Evolutionary conservation across 2,329 filamentous ascomycete genomes (phyloP).

Genomic region (Plenodomus tracheiphilus): DNA sequence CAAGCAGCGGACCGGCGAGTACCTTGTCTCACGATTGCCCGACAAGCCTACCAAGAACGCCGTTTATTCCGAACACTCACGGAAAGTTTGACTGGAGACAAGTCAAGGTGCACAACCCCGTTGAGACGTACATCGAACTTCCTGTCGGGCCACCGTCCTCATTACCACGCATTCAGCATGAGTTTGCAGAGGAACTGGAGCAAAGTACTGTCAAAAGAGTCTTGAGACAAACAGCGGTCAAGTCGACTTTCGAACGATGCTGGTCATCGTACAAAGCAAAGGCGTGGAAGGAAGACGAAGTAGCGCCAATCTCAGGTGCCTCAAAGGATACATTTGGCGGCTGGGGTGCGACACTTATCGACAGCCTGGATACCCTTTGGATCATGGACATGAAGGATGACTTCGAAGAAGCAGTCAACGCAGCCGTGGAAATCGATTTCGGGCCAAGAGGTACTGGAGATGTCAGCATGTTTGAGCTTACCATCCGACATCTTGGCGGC

Average conservation of each 20-base stretch:
- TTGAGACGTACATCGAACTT: constrained; percentile 11
- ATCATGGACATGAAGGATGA: constrained; percentile 52
- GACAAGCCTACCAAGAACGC: background rate
- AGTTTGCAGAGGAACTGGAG: no score
- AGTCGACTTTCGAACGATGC: constrained; percentile 35
- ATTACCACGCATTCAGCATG: no score
- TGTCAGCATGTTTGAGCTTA: constrained; percentile 54
- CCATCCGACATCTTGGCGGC: constrained; percentile 82
- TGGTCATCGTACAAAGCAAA: constrained; percentile 56
- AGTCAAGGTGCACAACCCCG: background rate
- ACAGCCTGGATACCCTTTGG: constrained; percentile 51
- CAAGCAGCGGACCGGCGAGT: background rate
- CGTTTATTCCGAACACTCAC: background rate
- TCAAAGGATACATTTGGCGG: constrained; percentile 48
- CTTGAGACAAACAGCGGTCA: constrained; percentile 25
- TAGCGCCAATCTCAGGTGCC: constrained; percentile 47
- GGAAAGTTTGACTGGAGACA: background rate
- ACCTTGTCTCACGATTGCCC: background rate
- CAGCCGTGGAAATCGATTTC: constrained; percentile 48
- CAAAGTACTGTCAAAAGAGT: background rate
- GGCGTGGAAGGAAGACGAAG: constrained; percentile 53
- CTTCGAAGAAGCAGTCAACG: constrained; percentile 49
- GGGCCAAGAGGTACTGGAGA: constrained; percentile 39
- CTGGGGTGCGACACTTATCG: constrained; percentile 52
- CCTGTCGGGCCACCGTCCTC: background rate